phyloP scores from a whole-genome alignment of 306 rosid species.

The Fragaria vesca region DNA sequence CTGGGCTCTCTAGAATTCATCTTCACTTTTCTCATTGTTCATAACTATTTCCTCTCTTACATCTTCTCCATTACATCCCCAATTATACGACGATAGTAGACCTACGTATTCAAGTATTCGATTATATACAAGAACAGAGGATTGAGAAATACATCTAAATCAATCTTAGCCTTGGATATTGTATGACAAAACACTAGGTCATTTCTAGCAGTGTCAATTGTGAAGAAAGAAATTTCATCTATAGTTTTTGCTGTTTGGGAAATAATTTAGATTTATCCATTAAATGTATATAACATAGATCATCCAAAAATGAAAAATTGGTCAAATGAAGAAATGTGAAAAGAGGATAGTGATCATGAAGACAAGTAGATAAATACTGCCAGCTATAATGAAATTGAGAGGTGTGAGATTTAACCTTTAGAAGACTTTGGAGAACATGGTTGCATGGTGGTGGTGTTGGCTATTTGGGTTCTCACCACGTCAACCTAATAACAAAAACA shows the following conservation, averaged over 20 bases:
- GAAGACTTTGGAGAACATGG: conserved; percentile 12
- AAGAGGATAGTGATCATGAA: neutral
- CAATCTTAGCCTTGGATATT: neutral
- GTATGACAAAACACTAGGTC: neutral
- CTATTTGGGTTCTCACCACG: conserved; percentile 1
- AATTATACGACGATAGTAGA: neutral
- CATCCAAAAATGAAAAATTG: neutral
- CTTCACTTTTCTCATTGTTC: neutral
- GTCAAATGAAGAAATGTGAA: neutral
- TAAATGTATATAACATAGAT: neutral
- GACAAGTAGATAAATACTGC: neutral
- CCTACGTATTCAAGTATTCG: neutral
- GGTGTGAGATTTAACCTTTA: conserved; percentile 7
- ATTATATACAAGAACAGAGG: neutral
- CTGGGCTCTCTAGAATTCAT: conserved; percentile 13
- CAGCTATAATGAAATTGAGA: neutral
- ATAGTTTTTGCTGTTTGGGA: neutral
- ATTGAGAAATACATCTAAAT: neutral
- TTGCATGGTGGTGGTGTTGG: conserved; percentile 6
- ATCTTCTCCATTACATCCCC: neutral
- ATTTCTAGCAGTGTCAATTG: neutral
- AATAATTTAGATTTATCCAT: neutral
- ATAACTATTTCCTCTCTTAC: neutral
- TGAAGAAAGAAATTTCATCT: neutral
- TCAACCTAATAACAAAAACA: neutral